Evolutionary conservation across 441 rosid species (phyloP).

Genomic region (Flueggea neowawraea): DNA sequence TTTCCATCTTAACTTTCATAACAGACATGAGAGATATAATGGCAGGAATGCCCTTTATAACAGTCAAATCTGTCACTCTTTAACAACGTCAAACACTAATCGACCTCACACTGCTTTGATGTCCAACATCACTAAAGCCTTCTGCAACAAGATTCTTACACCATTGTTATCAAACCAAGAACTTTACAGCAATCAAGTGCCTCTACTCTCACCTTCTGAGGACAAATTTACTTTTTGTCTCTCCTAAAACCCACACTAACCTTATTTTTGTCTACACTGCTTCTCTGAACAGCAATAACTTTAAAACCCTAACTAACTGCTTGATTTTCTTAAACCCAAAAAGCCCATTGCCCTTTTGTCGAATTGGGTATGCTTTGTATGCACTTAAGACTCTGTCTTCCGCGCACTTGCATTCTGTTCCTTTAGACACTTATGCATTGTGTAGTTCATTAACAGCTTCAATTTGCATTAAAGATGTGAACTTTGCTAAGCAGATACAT

Average conservation of each 20-base stretch:
- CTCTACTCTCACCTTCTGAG: slow-evolving; percentile 34
- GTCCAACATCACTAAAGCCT: no score
- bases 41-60: no score
- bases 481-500: slow-evolving; percentile 45
- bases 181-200: slow-evolving; percentile 20
- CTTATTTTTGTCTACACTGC: slow-evolving; percentile 29
- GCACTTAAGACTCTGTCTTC: slow-evolving; percentile 37
- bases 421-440: slow-evolving; percentile 42
- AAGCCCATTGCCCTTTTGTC: slow-evolving; percentile 33
- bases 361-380: slow-evolving; percentile 34
- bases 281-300: slow-evolving; percentile 18
- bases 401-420: slow-evolving; percentile 34
- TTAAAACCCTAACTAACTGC: slow-evolving; percentile 29
- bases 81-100: no score
- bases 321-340: slow-evolving; percentile 28
- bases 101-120: no score
- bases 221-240: slow-evolving; percentile 16
- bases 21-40: no score
- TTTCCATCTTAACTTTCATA: no score
- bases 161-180: slow-evolving; percentile 20
- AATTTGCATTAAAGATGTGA: slow-evolving; percentile 21
- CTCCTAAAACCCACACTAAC: slow-evolving; percentile 15
- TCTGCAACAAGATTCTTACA: slow-evolving; percentile 13
- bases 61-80: no score
- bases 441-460: slow-evolving; percentile 44